Base-by-base conservation (phyloP, 1,284 basidiomycete species). In the Porodaedalea pini region DNA sequence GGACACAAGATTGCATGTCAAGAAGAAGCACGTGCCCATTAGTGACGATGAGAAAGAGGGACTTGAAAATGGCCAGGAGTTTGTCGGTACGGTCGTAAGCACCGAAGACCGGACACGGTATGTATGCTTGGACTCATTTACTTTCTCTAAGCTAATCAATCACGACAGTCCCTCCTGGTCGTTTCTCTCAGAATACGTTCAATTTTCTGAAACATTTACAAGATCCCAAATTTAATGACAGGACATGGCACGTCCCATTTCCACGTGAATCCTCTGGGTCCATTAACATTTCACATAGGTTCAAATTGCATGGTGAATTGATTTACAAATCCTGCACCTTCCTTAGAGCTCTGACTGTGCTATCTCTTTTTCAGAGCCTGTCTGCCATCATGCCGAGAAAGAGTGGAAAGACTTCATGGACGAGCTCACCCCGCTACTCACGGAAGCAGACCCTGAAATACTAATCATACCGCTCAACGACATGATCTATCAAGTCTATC, bases 321-420 rank as follows among this genome's bases (percentile, higher is more conserved):
- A 41, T 32, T 55, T 11, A 19, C 58, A 29, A 55, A 15, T 43
- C 21, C 27, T 23, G 11, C 43, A 29, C 47, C n/a, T 32, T 49
- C 23, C 39, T 45, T 21, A 57, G 44, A 25, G 57, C 17, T 2
- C 44, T 34, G 7, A 36, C 21, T 21, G 11, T 25, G 7, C 31
- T 36, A 51, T 10, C 13, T 34, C 15, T 27, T 13, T 27, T 44
- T n/a, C 66, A 91, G 93, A 95, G 64, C 88, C 89, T 1, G 82
- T 92, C 1, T 94, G 86, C 66, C 80, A 92, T 10, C 78, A 80
- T 37, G 90, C 90, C 0, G 92, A 95, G 69, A 82, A 85, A 65
- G 93, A 97, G 69, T 96, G 89, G 85, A 88, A 88, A 68, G 83
- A 80, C 47, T 97, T 96, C 65, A 74, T 93, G 11, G 85, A 90